Evolutionary conservation across 805 yeast species (phyloP).

Genomic region (Suhomyces sp.): DNA sequence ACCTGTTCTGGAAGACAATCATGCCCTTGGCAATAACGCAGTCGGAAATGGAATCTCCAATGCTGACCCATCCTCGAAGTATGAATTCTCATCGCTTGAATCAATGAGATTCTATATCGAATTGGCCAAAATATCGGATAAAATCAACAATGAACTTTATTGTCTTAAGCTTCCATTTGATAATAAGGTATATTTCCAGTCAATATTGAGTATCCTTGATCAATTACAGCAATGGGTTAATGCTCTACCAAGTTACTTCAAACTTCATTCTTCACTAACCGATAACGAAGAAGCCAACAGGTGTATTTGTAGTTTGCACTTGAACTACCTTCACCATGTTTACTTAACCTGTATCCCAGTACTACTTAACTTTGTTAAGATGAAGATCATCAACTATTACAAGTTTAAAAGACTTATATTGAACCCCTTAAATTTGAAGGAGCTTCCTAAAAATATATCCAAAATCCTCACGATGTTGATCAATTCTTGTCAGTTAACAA

Average conservation of each 20-base stretch:
- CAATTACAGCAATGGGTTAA: slow-evolving; percentile 22
- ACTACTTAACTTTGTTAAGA: slow-evolving; percentile 20
- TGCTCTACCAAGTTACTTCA: slow-evolving; percentile 18
- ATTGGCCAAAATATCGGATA: slow-evolving; percentile 25
- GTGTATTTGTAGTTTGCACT: slow-evolving; percentile 24
- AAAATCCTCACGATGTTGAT: slow-evolving; percentile 17
- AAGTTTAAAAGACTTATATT: background rate
- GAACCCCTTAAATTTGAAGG: slow-evolving; percentile 7
- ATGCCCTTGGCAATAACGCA: no score
- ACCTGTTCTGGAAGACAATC: background rate
- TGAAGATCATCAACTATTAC: slow-evolving; percentile 14
- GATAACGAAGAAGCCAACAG: slow-evolving; percentile 13
- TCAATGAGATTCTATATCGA: slow-evolving; percentile 20
- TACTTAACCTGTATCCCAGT: slow-evolving; percentile 27
- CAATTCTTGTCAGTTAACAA: slow-evolving; percentile 22
- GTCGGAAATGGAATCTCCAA: background rate
- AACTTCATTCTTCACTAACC: slow-evolving; percentile 14
- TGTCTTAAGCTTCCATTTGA: slow-evolving; percentile 15
- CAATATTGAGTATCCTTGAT: slow-evolving; percentile 15
- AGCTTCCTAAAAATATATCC: slow-evolving; percentile 21
- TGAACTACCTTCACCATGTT: slow-evolving; percentile 29
- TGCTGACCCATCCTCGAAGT: background rate
- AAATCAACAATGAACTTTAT: slow-evolving; percentile 22
- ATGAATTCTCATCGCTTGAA: slow-evolving; percentile 1
- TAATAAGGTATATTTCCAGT: slow-evolving; percentile 16